These are phyloP conservation scores for Solioccasus polychromus DNA, from an alignment of 768 basidiomycete genomes.

Conservation along the genomic window DNA sequence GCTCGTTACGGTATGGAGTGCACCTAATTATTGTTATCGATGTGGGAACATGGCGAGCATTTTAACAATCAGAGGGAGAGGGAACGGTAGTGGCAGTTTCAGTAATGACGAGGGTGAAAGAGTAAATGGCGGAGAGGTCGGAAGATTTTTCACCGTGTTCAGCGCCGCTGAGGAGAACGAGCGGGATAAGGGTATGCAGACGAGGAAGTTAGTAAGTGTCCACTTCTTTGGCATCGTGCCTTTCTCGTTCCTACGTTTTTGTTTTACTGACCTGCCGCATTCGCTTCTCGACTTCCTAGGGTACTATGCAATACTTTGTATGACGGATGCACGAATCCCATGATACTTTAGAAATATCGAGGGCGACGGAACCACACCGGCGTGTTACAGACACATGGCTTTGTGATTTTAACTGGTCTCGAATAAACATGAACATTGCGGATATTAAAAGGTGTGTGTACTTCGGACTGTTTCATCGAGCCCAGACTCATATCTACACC, in stretches of 20 bases:
- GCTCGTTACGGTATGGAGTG: constrained; percentile 92
- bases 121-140: constrained; percentile 17
- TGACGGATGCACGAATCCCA: constrained; percentile 18
- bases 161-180: constrained; percentile 89
- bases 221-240: not conserved
- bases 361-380: too few relatives aligned
- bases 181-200: constrained; percentile 75
- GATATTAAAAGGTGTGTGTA: too few relatives aligned
- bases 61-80: constrained; percentile 71
- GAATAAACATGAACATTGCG: too few relatives aligned
- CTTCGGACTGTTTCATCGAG: too few relatives aligned
- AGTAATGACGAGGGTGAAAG: constrained; percentile 2
- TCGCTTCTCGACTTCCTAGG: constrained; percentile 18
- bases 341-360: not conserved
- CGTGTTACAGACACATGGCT: too few relatives aligned
- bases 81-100: constrained; percentile 33
- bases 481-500: too few relatives aligned
- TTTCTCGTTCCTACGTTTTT: not conserved
- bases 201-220: constrained; percentile 67
- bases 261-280: constrained; percentile 1
- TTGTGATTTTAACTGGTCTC: too few relatives aligned
- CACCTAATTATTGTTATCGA: constrained; percentile 82
- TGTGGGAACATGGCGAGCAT: constrained; percentile 93
- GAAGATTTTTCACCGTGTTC: constrained; percentile 75
- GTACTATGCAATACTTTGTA: constrained; percentile 40